Percentiles rank a stretch among this genome's conserved stretches.
Conservation (phyloP, 2,329 filamentous ascomycete species). For the Simplicillium sp. region DNA sequence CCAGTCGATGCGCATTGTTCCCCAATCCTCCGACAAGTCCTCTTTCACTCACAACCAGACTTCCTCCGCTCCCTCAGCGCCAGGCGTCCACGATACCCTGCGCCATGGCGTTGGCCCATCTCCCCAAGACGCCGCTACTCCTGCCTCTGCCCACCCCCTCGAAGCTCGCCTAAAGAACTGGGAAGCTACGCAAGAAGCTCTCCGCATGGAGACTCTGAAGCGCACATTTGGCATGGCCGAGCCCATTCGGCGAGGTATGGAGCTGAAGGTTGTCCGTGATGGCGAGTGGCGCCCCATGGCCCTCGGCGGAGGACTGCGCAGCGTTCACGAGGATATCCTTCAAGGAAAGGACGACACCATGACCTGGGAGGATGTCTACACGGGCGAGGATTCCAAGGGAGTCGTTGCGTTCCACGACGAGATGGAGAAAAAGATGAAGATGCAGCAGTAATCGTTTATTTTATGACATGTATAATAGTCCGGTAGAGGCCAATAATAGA, state of each 20-base stretch:
- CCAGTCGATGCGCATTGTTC: slow-evolving; percentile 85
- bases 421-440: slow-evolving; percentile 87
- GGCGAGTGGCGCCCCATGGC: slow-evolving; percentile 72
- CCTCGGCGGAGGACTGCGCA: slow-evolving; percentile 48
- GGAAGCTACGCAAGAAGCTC: slow-evolving; percentile 76
- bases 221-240: slow-evolving; percentile 87
- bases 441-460: slow-evolving; percentile 28
- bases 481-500: too few species aligned
- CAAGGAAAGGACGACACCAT: slow-evolving; percentile 67
- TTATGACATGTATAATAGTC: not conserved
- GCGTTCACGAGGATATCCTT: slow-evolving; percentile 85
- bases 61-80: slow-evolving; percentile 76
- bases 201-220: slow-evolving; percentile 83
- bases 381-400: slow-evolving; percentile 64
- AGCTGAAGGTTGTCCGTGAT: slow-evolving; percentile 76
- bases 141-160: slow-evolving; percentile 70
- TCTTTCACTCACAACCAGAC: slow-evolving; percentile 55
- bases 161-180: slow-evolving; percentile 83
- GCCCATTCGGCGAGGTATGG: slow-evolving; percentile 88
- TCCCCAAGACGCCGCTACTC: slow-evolving; percentile 22
- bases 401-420: slow-evolving; percentile 75
- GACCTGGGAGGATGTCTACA: slow-evolving; percentile 90
- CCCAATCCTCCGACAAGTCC: slow-evolving; percentile 55
- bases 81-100: slow-evolving; percentile 87
- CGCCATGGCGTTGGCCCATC: slow-evolving; percentile 61